Percentiles rank a stretch among this genome's conserved stretches.
Evolutionary conservation across 768 basidiomycete genomes (phyloP).

Genomic region (Dioszegia crocea): DNA sequence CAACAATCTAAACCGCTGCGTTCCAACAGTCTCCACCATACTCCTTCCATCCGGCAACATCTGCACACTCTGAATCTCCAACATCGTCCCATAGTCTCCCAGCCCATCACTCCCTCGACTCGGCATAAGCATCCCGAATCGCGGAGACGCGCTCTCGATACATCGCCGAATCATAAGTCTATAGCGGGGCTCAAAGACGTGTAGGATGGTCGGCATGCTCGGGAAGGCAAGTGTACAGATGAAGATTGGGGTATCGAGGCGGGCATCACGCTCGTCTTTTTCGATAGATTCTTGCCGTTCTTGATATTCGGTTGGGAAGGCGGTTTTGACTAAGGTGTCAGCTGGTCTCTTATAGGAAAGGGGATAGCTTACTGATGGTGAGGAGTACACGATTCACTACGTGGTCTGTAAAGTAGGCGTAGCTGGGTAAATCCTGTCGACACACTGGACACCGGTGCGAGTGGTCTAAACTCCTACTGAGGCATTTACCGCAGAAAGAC

Average conservation of each 20-base stretch:
- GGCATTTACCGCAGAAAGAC: constrained; percentile 87
- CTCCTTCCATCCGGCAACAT: constrained; percentile 86
- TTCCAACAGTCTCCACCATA: constrained; percentile 71
- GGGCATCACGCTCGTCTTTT: constrained; percentile 70
- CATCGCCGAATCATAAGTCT: constrained; percentile 96
- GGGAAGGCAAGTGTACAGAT: constrained; percentile 87
- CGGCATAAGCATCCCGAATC: constrained; percentile 91
- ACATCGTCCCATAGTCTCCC: constrained; percentile 85
- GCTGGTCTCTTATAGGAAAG: background rate
- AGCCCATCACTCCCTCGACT: constrained; percentile 53
- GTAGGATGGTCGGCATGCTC: constrained; percentile 78
- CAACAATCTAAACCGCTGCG: constrained; percentile 75
- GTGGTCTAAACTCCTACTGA: constrained; percentile 87
- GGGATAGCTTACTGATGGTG: constrained; percentile 58
- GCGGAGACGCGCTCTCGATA: constrained; percentile 68
- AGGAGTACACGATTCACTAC: constrained; percentile 67
- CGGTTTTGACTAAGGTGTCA: constrained; percentile 58
- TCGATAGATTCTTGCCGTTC: constrained; percentile 64
- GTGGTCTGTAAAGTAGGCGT: constrained; percentile 74
- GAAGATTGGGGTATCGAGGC: constrained; percentile 85
- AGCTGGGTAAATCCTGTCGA: constrained; percentile 69
- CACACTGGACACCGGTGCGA: constrained; percentile 77
- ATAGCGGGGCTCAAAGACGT: constrained; percentile 93
- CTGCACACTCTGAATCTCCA: constrained; percentile 78
- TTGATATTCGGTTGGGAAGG: constrained; percentile 65